Base-by-base conservation (phyloP, 768 basidiomycete species). In the Hygrophoropsis aurantiaca region DNA sequence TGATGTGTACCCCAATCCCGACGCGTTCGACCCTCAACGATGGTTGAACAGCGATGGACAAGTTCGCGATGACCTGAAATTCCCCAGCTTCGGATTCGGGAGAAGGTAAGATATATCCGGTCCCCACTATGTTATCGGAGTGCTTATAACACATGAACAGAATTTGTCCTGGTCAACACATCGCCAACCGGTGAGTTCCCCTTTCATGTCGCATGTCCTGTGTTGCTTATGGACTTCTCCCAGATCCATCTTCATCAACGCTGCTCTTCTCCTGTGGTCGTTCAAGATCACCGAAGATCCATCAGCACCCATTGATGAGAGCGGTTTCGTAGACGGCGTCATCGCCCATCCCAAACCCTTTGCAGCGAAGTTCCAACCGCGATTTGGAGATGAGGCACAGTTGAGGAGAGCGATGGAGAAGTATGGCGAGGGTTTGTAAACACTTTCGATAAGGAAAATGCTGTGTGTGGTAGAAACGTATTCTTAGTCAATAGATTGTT, bases 231-330 rank as follows among this genome's bases (percentile, higher is more conserved):
- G 15, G 46, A n/a, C n/a, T n/a, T n/a, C n/a, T n/a, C n/a, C n/a
- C n/a, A 76, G 82, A 4, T 87, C 85, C 6, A 62, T 87, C 2
- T 84, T 83, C 55, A 69, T 87, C 52, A 87, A 83, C 47, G 75
- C 80, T 0, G 82, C 82, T 0, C 70, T 85, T 11, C 65, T 82
- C 2, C 61, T 84, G 26, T 87, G 84, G 82, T 79, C 84, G 0
- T 87, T 87, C 71, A 71, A 62, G 2, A 68, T 89, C 19, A 68
- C 66, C 3, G 57, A 75, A 23, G 79, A 84, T 53, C 74, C 78
- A 0, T 54, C 63, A 0, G 62, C 69, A 2, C 81, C 82, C 0
- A 84, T 88, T 43, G 79, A 89, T 55, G 72, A 73, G 8, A 63
- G 75, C 32, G 82, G 74, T 1, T 85, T 88, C 55, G 79, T 79